A percentile compares a stretch with the other conserved stretches of the same genome.
phyloP scores from a whole-genome alignment of 108 stramenopile genomes.

The Tribonema minus region DNA sequence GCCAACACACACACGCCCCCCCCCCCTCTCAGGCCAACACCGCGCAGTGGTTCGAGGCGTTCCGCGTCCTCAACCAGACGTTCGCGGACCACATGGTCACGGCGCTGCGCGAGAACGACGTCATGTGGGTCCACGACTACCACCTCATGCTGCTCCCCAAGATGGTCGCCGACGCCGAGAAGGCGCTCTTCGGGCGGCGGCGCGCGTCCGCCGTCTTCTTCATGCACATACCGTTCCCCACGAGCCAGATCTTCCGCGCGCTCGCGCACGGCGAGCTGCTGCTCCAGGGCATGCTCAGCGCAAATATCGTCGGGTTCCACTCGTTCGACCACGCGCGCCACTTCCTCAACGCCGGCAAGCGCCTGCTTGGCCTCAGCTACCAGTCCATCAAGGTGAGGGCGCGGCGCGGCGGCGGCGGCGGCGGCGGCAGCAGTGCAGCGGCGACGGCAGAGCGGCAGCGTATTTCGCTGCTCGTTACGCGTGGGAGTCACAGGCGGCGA shows the following conservation, averaged over 20 bases:
- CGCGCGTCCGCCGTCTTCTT: conserved; percentile 85
- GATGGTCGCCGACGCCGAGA: conserved; percentile 74
- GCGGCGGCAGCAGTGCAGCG: too few species aligned
- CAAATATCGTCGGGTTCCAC: conserved; percentile 98
- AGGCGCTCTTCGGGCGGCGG: conserved; percentile 33
- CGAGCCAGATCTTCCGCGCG: conserved; percentile 82
- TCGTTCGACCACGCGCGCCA: conserved; percentile 99
- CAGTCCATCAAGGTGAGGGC: conserved; percentile 49
- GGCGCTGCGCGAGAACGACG: conserved; percentile 61
- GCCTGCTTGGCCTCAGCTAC: conserved; percentile 90
- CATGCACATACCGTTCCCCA: conserved; percentile 98
- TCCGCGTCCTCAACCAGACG: conserved; percentile 69
- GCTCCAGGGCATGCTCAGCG: conserved; percentile 89
- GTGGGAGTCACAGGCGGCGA: too few species aligned
- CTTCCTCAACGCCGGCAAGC: conserved; percentile 96
- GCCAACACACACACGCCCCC: too few species aligned
- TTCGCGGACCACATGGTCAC: conserved; percentile 69
- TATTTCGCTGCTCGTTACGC: too few species aligned
- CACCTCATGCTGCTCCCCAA: conserved; percentile 88
- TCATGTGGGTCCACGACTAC: conserved; percentile 98
- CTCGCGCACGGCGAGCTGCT: conserved; percentile 85
- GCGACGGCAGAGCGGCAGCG: too few species aligned
- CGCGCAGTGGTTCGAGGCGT: conserved; percentile 78
- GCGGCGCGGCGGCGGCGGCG: neutral
- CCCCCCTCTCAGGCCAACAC: too few species aligned